Percentiles rank a stretch among this genome's conserved stretches.
These are phyloP conservation scores for Zelonia costaricensis DNA, from an alignment of 208 protist genomes.

Conservation along the genomic window DNA sequence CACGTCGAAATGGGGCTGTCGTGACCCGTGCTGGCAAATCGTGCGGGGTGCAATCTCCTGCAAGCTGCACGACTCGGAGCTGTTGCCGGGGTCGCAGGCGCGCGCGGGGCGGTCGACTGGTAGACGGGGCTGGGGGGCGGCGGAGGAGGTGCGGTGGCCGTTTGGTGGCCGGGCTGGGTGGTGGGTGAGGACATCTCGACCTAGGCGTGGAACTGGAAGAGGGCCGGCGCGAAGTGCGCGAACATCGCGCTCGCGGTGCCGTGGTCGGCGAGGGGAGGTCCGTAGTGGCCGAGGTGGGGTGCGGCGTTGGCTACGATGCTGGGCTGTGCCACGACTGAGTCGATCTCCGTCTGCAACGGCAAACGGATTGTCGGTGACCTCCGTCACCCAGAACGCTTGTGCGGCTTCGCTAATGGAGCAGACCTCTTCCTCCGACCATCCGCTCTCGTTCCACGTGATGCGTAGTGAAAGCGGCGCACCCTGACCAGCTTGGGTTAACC, in stretches of 20 bases:
- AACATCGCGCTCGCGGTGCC: no score
- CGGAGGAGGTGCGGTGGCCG: not conserved
- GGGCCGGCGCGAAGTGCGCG: no score
- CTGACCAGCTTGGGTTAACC: not conserved
- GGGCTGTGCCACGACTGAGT: not conserved
- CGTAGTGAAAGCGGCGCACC: not conserved
- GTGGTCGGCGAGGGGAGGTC: no score
- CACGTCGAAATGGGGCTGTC: no score
- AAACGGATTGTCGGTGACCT: not conserved
- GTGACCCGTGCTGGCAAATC: no score
- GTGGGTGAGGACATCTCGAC: not conserved
- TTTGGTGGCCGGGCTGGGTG: not conserved
- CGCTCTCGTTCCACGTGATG: not conserved
- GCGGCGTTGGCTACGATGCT: not conserved
- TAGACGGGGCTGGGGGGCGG: not conserved
- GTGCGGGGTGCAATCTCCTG: not conserved
- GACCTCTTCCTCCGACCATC: not conserved
- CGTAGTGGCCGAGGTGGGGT: not conserved
- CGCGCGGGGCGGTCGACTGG: no score
- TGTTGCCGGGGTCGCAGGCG: not conserved
- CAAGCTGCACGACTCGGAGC: not conserved
- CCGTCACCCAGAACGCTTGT: not conserved
- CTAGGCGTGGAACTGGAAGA: no score
- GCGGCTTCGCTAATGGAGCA: not conserved
- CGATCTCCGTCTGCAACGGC: not conserved